Conservation (phyloP, 352 stramenopile species). For the Phytophthora pisi region DNA sequence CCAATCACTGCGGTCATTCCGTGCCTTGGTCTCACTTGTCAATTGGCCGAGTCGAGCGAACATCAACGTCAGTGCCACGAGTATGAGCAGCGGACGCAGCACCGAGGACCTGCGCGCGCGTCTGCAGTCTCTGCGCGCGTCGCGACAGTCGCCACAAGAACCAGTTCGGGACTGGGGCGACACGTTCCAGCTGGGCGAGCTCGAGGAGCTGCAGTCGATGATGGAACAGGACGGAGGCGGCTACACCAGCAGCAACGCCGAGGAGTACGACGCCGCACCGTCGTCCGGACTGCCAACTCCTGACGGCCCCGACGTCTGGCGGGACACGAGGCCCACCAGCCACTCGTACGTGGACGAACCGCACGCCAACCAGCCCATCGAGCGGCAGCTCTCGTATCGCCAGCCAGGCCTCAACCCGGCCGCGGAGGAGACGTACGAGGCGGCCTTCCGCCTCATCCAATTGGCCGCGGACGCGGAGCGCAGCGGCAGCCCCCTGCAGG, state of each 20-base stretch:
- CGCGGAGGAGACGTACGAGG: slow-evolving; percentile 44
- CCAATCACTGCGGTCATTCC: background rate
- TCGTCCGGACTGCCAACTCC: background rate
- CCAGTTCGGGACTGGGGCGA: slow-evolving; percentile 20
- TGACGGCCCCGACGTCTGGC: slow-evolving; percentile 12
- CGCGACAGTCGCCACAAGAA: slow-evolving; percentile 7
- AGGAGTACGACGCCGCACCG: slow-evolving; percentile 4
- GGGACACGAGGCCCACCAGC: slow-evolving; percentile 21
- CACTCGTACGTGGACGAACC: slow-evolving; percentile 31
- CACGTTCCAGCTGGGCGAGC: slow-evolving; percentile 16
- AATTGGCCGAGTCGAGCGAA: slow-evolving; percentile 7
- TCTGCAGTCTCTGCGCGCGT: slow-evolving; percentile 20
- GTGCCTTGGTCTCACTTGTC: slow-evolving; percentile 5
- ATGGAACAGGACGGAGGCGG: slow-evolving; percentile 17
- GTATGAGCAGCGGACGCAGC: slow-evolving; percentile 4
- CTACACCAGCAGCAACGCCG: slow-evolving; percentile 5
- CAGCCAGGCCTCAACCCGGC: slow-evolving; percentile 1
- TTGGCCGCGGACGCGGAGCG: slow-evolving; percentile 50
- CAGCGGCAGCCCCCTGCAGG: slow-evolving; percentile 35
- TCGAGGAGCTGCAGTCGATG: slow-evolving; percentile 33
- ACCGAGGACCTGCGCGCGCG: slow-evolving; percentile 18
- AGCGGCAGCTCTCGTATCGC: slow-evolving; percentile 24
- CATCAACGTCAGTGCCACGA: background rate
- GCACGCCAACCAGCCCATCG: slow-evolving; percentile 4
- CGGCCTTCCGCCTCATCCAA: slow-evolving; percentile 54